phyloP scores from a whole-genome alignment of 169 alveolate genomes.

The Perkinsus chesapeaki region DNA sequence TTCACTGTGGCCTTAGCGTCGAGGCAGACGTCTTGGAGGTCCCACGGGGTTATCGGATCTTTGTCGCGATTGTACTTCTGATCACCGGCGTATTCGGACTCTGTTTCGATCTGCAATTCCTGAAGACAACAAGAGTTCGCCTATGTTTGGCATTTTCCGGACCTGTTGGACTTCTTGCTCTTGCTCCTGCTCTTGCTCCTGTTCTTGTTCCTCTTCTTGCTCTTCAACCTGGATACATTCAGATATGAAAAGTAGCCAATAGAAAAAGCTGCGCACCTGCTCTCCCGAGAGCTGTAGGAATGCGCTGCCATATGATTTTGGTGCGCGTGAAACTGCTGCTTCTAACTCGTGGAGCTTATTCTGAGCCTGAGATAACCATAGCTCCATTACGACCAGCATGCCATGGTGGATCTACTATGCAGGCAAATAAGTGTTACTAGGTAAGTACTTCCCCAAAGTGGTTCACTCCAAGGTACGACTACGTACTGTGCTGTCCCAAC shows the following conservation, averaged over 20 bases:
- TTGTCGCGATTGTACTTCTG: neutral
- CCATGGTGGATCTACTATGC: neutral
- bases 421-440: no score
- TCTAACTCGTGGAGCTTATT: neutral
- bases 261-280: neutral
- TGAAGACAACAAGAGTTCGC: no score
- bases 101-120: neutral
- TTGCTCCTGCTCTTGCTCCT: neutral
- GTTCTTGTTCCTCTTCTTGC: neutral
- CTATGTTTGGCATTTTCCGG: no score
- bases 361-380: neutral
- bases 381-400: neutral
- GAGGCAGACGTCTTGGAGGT: neutral
- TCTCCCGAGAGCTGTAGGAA: neutral
- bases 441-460: no score
- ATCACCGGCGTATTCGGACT: neutral
- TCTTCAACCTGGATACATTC: neutral
- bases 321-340: neutral
- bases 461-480: no score
- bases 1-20: neutral
- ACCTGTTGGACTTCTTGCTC: neutral
- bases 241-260: neutral
- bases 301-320: neutral
- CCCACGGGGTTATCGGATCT: neutral
- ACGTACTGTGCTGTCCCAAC: no score